phyloP scores from a whole-genome alignment of 805 yeast genomes.

The Debaryomyces maramus region DNA sequence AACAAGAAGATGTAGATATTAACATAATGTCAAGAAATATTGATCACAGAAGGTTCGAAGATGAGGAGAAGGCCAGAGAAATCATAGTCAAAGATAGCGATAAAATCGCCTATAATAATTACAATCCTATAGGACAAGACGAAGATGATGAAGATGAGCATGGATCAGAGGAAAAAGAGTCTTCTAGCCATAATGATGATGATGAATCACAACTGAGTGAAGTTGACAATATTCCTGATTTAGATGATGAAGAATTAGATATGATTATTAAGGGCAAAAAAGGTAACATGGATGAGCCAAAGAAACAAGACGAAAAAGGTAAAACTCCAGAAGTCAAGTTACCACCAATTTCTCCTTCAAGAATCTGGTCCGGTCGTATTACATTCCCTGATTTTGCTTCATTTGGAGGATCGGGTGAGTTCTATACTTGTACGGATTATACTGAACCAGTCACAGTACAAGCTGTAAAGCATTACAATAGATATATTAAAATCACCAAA shows the following conservation, averaged over 20 bases:
- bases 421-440: conserved; percentile 34
- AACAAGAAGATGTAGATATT: conserved; percentile 26
- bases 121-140: conserved; percentile 22
- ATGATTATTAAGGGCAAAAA: conserved; percentile 26
- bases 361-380: conserved; percentile 50
- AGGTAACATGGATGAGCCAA: conserved; percentile 3
- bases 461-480: conserved; percentile 21
- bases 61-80: conserved; percentile 12
- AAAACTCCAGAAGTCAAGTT: conserved; percentile 3
- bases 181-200: conserved; percentile 8
- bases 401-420: conserved; percentile 39
- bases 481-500: conserved; percentile 25
- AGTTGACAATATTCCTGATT: conserved; percentile 14
- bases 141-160: conserved; percentile 28
- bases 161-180: conserved; percentile 11
- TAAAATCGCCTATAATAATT: conserved; percentile 12
- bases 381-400: conserved; percentile 50
- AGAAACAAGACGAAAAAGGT: conserved; percentile 2
- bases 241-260: conserved; percentile 36
- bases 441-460: conserved; percentile 16
- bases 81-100: conserved; percentile 9
- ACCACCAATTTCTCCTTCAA: conserved; percentile 9
- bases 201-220: conserved; percentile 7
- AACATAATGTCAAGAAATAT: conserved; percentile 31
- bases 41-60: conserved; percentile 37